These are phyloP conservation scores for Ogataea wickerhamii DNA, from an alignment of 805 yeast species.

Conservation along the genomic window DNA sequence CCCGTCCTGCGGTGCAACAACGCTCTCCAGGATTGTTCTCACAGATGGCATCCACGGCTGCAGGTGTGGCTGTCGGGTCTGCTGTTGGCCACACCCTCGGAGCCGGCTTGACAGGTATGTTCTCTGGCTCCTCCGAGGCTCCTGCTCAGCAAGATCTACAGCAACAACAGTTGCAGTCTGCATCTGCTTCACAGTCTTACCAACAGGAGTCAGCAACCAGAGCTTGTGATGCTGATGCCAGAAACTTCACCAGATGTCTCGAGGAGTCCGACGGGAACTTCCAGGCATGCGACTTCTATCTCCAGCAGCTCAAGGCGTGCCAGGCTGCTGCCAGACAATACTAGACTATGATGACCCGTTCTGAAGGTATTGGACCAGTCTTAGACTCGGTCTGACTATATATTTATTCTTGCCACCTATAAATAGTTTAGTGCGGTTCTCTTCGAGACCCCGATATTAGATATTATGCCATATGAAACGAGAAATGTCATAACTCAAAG, in stretches of 20 bases:
- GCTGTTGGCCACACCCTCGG: conserved; percentile 96
- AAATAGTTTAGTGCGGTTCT: neutral
- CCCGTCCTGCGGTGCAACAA: conserved; percentile 51
- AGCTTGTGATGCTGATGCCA: conserved; percentile 89
- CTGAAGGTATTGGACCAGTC: too few relatives aligned
- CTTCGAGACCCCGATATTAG: neutral
- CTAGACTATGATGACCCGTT: conserved; percentile 33
- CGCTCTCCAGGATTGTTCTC: conserved; percentile 83
- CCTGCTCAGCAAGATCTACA: conserved; percentile 38
- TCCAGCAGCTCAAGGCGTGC: conserved; percentile 96
- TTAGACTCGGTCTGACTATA: neutral
- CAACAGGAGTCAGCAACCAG: conserved; percentile 41
- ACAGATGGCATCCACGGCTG: conserved; percentile 98
- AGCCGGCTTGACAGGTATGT: conserved; percentile 87
- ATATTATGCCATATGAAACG: neutral
- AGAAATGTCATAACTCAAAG: neutral
- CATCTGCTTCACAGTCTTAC: conserved; percentile 25
- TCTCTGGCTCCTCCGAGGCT: conserved; percentile 64
- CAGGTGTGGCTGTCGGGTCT: conserved; percentile 99
- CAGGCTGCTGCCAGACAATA: conserved; percentile 88
- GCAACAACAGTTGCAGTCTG: conserved; percentile 32
- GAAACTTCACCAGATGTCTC: conserved; percentile 91
- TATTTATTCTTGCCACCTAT: neutral
- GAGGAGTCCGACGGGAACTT: conserved; percentile 92
- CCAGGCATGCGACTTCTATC: conserved; percentile 94